phyloP scores from a whole-genome alignment of 2,329 filamentous ascomycete species.

The Juglanconis juglandina region DNA sequence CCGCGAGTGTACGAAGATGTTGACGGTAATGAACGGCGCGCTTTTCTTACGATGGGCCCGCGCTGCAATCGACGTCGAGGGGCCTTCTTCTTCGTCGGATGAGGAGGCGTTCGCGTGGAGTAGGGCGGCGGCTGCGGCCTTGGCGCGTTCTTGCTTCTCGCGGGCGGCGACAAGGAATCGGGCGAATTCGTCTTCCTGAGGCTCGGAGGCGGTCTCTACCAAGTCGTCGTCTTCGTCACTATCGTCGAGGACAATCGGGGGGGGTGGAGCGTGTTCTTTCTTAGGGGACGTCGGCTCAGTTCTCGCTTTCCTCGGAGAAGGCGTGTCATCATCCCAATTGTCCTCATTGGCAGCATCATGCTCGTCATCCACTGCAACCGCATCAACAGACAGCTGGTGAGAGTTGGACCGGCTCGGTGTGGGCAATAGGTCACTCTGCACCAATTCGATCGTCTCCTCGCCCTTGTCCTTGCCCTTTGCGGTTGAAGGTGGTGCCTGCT shows the following conservation, averaged over 20 bases:
- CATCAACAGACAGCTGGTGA: background rate
- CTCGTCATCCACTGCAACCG: conserved; percentile 23
- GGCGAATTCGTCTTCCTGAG: conserved; percentile 40
- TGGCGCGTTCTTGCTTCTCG: conserved; percentile 27
- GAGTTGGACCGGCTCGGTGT: conserved; percentile 13
- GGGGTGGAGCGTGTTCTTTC: background rate
- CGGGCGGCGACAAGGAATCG: conserved; percentile 44
- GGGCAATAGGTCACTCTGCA: conserved; percentile 1
- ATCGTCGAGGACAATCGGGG: conserved; percentile 22
- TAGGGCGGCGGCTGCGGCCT: conserved; percentile 22
- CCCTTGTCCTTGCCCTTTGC: conserved; percentile 20
- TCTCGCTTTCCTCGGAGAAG: background rate
- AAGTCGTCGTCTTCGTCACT: conserved; percentile 14
- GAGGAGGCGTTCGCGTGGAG: conserved; percentile 21
- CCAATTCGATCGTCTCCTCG: conserved; percentile 18
- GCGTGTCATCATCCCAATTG: conserved; percentile 13
- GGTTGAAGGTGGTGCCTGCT: background rate
- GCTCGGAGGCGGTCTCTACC: background rate
- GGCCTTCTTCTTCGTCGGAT: conserved; percentile 13
- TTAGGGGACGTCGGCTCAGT: background rate
- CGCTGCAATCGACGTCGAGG: background rate
- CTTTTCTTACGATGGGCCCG: background rate
- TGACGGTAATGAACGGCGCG: conserved; percentile 31
- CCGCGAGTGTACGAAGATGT: conserved; percentile 65
- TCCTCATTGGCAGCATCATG: conserved; percentile 17